These are phyloP conservation scores for Ceratocystis harringtonii DNA, from an alignment of 2,329 filamentous ascomycete species.

Conservation along the genomic window DNA sequence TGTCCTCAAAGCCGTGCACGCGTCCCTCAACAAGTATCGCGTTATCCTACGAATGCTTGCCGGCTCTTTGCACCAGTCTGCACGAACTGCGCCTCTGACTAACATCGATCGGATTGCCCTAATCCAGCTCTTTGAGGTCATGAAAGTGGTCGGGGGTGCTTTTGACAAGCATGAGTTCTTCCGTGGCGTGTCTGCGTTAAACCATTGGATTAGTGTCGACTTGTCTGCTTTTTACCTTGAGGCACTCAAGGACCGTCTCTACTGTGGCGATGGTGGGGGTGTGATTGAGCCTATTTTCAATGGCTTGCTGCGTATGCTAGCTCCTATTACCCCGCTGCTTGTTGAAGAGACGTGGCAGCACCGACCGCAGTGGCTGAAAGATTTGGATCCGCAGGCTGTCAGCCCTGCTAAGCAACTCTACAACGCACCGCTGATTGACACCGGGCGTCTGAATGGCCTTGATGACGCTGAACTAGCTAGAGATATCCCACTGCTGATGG, in stretches of 20 bases:
- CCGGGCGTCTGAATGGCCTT: slow-evolving; percentile 27
- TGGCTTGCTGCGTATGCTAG: slow-evolving; percentile 62
- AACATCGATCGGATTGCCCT: slow-evolving; percentile 61
- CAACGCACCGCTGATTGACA: slow-evolving; percentile 29
- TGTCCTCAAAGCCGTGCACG: slow-evolving; percentile 62
- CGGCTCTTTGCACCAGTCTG: slow-evolving; percentile 50
- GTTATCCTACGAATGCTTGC: slow-evolving; percentile 83
- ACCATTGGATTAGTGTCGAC: slow-evolving; percentile 67
- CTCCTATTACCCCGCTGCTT: slow-evolving; percentile 65
- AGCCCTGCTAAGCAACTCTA: slow-evolving; percentile 36
- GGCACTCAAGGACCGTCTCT: slow-evolving; percentile 77
- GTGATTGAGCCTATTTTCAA: slow-evolving; percentile 51
- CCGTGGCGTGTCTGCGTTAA: slow-evolving; percentile 57
- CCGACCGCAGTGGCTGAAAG: slow-evolving; percentile 47
- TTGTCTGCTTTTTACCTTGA: slow-evolving; percentile 92
- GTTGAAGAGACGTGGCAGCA: slow-evolving; percentile 82
- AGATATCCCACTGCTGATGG: slow-evolving; percentile 35
- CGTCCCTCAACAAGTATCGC: slow-evolving; percentile 69
- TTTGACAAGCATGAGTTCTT: slow-evolving; percentile 68
- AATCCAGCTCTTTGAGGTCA: slow-evolving; percentile 53
- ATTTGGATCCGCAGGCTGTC: background rate
- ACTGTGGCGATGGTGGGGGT: slow-evolving; percentile 60
- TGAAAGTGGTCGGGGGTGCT: slow-evolving; percentile 46
- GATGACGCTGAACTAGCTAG: slow-evolving; percentile 6
- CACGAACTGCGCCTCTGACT: slow-evolving; percentile 38